Conservation (phyloP, 768 basidiomycete genomes). For the Suillus placidus region DNA sequence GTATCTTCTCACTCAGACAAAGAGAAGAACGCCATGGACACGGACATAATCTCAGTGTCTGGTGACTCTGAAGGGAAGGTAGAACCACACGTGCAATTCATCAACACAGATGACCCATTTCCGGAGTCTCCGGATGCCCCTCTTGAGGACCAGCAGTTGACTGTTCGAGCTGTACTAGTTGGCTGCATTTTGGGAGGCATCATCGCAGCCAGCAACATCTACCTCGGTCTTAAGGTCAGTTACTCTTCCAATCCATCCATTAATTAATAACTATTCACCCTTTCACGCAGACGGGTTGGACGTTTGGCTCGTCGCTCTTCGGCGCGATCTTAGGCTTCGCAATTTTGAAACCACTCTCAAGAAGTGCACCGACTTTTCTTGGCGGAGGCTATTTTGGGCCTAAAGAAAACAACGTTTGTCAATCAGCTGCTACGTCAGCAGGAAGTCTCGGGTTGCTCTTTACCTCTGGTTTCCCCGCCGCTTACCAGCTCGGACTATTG, state of each 20-base stretch:
- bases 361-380: slow-evolving; percentile 45
- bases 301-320: slow-evolving; percentile 63
- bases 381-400: slow-evolving; percentile 59
- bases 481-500: slow-evolving; percentile 56
- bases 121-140: slow-evolving; percentile 48
- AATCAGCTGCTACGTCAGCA: slow-evolving; percentile 38
- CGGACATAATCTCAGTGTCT: background rate
- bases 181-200: slow-evolving; percentile 52
- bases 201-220: slow-evolving; percentile 64
- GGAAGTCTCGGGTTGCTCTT: slow-evolving; percentile 61
- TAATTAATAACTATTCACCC: background rate
- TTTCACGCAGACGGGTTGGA: slow-evolving; percentile 50
- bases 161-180: slow-evolving; percentile 46
- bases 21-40: background rate
- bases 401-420: slow-evolving; percentile 49
- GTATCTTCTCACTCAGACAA: background rate
- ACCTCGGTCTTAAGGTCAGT: slow-evolving; percentile 55
- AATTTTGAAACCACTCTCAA: slow-evolving; percentile 59
- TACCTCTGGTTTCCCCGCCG: slow-evolving; percentile 57
- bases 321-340: slow-evolving; percentile 44
- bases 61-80: background rate
- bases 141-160: slow-evolving; percentile 52
- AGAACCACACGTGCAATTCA: background rate
- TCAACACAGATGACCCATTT: slow-evolving; percentile 42
- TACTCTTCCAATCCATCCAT: background rate